Base-by-base conservation (phyloP, 139 green algal species). In the Diplosphaera chodatii region DNA sequence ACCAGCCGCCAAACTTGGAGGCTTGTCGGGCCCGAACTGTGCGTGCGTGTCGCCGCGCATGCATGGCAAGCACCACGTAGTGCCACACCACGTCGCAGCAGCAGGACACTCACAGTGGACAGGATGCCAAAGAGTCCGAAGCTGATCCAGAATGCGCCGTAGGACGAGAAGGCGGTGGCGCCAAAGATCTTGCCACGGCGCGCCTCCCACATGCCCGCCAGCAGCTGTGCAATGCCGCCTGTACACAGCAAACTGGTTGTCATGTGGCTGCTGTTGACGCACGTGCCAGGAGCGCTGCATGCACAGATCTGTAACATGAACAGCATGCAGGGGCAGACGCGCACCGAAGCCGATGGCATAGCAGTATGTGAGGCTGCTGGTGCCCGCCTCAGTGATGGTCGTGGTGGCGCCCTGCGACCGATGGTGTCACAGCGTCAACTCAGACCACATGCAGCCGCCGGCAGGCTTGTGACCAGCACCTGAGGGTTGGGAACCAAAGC, bases 161-260 rank as follows among this genome's bases (percentile, higher is more conserved):
- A 93, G 16, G 67, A 82, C 30, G 71, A 79, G 73, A 91, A 90
- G 29, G 82, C 88, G 0, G 82, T 86, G 4, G 84, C 86, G 27
- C 75, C 88, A 83, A 93, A 93, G 0, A 83, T 89, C 74, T 87
- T 87, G 67, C 86, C 84, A 15, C 77, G 74, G 32, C 66, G 34
- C 65, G 89, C 83, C 77, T 93, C 86, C 15, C 90, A 78, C 18
- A 90, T 79, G 41, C 88, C 88, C 25, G 86, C 85, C 31, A 91
- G 40, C 21, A 91, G 74, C 76, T 93, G 88, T 0, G 81, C 85
- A 33, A 88, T 68, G 8, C 86, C 88, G 27, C 86, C 37, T 48
- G 37, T n/a, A n/a, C n/a, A n/a, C n/a, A n/a, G n/a, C n/a, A n/a
- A n/a, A n/a, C n/a, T n/a, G n/a, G n/a, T n/a, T n/a, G n/a, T n/a